Base-by-base conservation (phyloP, 495 filamentous ascomycete genomes). In the Patellaria atrata region DNA sequence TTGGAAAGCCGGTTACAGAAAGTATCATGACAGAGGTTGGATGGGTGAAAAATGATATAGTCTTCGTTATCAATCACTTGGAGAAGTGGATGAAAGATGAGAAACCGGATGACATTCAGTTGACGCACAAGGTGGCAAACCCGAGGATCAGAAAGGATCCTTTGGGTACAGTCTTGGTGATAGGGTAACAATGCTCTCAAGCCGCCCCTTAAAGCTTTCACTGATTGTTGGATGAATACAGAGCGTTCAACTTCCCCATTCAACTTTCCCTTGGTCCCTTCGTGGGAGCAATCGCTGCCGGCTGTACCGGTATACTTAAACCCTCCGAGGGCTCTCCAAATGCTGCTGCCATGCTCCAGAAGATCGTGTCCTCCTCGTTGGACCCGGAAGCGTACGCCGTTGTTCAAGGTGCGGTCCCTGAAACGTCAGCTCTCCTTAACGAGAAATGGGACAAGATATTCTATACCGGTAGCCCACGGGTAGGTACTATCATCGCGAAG, bases 381-480 rank as follows among this genome's bases (percentile, higher is more conserved):
- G 89, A 94, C 56, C 72, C 70, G 17, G 67, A 67, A n/a, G 74
- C 73, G 42, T 93, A 82, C 53, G 61, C 64, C 12, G 64, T 87
- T 32, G 67, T 94, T 37, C 86, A 93, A 55, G 89, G 89, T 34
- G 71, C 62, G 5, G 51, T 92, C 20, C 63, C 76, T 16, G 83
- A 93, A 65, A 82, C 79, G 2, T 81, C 79, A 12, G 76, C 75
- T 4, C 59, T 96, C 22, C 64, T 97, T 9, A 71, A 84, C 32
- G 71, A 85, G 58, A 84, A 84, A 48, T 97, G 85, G 83, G 86
- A 91, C 58, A 94, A 93, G 67, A 87, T 97, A 46, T 87, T 91
- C 63, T 97, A 92, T 62, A 97, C 89, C 11, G 89, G 89, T 28
- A 70, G 68, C 43, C 60, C 65, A 8, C 61, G 50, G 22, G 86